Evolutionary conservation across 192 early-diverging fungal genomes (phyloP).

Genomic region (Haplosporangium gracile): DNA sequence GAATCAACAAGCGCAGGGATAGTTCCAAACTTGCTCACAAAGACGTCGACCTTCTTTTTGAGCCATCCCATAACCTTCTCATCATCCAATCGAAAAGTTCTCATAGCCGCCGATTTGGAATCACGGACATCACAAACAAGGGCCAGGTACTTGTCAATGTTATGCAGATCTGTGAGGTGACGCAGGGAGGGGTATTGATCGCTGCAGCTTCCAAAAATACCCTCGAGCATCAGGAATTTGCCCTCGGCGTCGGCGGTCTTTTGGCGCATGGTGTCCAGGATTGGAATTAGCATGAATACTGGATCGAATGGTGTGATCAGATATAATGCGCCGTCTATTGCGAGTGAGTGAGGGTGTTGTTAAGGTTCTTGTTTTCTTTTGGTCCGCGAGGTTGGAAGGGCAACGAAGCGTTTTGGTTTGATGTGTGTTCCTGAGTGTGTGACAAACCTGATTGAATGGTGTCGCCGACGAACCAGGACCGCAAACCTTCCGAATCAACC

Average conservation of each 20-base stretch:
- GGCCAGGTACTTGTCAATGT: slow-evolving; percentile 22
- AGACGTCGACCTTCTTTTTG: slow-evolving; percentile 40
- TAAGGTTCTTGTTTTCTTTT: neutral
- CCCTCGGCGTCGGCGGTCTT: slow-evolving; percentile 52
- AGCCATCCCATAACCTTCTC: slow-evolving; percentile 56
- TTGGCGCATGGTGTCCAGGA: slow-evolving; percentile 57
- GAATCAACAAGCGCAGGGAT: slow-evolving; percentile 23
- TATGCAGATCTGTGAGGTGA: slow-evolving; percentile 35
- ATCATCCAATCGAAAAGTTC: slow-evolving; percentile 57
- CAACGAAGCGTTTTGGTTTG: neutral
- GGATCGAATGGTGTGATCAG: slow-evolving; percentile 61
- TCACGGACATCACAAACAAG: slow-evolving; percentile 53
- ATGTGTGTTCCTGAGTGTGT: neutral
- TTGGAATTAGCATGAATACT: slow-evolving; percentile 59
- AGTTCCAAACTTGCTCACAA: slow-evolving; percentile 23
- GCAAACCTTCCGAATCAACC: slow-evolving; percentile 44
- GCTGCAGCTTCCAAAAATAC: slow-evolving; percentile 47
- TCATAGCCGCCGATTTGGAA: neutral
- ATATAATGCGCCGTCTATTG: slow-evolving; percentile 59
- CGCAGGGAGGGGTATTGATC: slow-evolving; percentile 54
- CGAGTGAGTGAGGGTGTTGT: neutral
- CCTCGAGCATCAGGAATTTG: slow-evolving; percentile 45
- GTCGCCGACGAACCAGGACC: slow-evolving; percentile 62
- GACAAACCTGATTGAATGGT: slow-evolving; percentile 59
- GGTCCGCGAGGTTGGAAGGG: neutral